These are phyloP conservation scores for Takakia lepidozioides DNA, from an alignment of 225 moss, liverwort and hornwort species.

Conservation along the genomic window DNA sequence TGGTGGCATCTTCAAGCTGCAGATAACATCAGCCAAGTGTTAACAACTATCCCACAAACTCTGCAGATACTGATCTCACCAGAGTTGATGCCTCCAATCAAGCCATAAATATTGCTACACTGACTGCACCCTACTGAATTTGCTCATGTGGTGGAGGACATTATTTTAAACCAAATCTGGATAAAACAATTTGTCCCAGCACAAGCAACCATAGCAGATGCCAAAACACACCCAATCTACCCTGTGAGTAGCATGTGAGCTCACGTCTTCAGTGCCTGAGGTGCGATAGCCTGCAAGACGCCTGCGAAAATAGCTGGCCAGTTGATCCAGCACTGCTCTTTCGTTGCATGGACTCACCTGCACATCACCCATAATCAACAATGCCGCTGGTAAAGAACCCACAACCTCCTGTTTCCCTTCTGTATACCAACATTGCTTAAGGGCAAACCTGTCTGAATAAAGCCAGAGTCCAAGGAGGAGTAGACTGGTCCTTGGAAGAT, in stretches of 20 bases:
- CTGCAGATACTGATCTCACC: too few relatives aligned
- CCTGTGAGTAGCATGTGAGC: background rate
- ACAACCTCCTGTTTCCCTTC: background rate
- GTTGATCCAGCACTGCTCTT: slow-evolving; percentile 78
- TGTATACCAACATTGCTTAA: background rate
- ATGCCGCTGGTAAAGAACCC: too few relatives aligned
- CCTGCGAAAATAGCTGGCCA: slow-evolving; percentile 52
- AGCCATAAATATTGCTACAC: too few relatives aligned
- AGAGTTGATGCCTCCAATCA: too few relatives aligned
- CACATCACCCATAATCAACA: slow-evolving; percentile 19
- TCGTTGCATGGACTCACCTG: slow-evolving; percentile 94
- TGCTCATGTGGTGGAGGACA: background rate
- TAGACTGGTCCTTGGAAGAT: background rate
- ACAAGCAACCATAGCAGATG: background rate
- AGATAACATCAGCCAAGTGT: slow-evolving; percentile 1
- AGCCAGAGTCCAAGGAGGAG: too few relatives aligned
- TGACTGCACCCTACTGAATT: too few relatives aligned
- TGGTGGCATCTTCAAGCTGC: slow-evolving; percentile 75
- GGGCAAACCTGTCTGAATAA: too few relatives aligned
- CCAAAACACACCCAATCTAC: background rate
- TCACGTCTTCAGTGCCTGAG: slow-evolving; percentile 59
- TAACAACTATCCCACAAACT: too few relatives aligned
- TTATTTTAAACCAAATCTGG: background rate
- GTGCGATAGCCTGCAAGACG: slow-evolving; percentile 79
- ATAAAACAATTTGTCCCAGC: background rate